Evolutionary conservation across 2,329 filamentous ascomycete species (phyloP).

Genomic region (Ilyonectria destructans): DNA sequence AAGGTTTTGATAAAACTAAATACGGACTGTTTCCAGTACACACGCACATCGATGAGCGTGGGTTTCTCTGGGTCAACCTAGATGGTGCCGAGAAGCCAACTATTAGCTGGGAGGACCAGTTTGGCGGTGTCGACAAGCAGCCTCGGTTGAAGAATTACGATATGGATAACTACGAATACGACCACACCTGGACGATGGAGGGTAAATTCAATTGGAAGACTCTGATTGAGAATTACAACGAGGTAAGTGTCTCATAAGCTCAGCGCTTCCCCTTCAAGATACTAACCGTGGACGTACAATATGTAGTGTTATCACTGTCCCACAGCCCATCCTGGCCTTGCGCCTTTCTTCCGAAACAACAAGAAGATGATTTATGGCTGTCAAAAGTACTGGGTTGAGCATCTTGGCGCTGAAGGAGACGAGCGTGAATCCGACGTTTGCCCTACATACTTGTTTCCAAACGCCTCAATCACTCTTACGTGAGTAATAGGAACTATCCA

Average conservation of each 20-base stretch:
- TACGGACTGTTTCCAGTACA: conserved; percentile 71
- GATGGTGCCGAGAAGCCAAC: conserved; percentile 60
- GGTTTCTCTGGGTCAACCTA: conserved; percentile 73
- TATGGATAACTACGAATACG: conserved; percentile 67
- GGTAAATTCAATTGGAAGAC: conserved; percentile 74
- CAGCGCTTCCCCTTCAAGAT: neutral
- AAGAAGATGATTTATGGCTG: conserved; percentile 60
- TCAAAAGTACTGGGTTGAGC: conserved; percentile 67
- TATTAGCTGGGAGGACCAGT: conserved; percentile 66
- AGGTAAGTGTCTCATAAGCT: neutral
- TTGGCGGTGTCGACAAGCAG: conserved; percentile 62
- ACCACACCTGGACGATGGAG: conserved; percentile 70
- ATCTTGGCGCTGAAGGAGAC: conserved; percentile 62
- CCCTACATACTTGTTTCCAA: conserved; percentile 66
- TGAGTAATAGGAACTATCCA: conserved; percentile 51
- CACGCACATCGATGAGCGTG: conserved; percentile 65
- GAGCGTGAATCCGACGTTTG: conserved; percentile 56
- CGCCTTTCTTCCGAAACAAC: conserved; percentile 55
- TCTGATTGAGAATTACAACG: conserved; percentile 75
- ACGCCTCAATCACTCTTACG: conserved; percentile 64
- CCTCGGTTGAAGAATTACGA: conserved; percentile 60
- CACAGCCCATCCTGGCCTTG: conserved; percentile 71
- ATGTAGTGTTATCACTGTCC: conserved; percentile 73
- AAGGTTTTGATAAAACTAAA: conserved; percentile 68
- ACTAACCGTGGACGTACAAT: neutral